Percentiles rank a stretch among this genome's conserved stretches.
phyloP scores from a whole-genome alignment of 2,329 filamentous ascomycete genomes.

The Apiospora hydei region DNA sequence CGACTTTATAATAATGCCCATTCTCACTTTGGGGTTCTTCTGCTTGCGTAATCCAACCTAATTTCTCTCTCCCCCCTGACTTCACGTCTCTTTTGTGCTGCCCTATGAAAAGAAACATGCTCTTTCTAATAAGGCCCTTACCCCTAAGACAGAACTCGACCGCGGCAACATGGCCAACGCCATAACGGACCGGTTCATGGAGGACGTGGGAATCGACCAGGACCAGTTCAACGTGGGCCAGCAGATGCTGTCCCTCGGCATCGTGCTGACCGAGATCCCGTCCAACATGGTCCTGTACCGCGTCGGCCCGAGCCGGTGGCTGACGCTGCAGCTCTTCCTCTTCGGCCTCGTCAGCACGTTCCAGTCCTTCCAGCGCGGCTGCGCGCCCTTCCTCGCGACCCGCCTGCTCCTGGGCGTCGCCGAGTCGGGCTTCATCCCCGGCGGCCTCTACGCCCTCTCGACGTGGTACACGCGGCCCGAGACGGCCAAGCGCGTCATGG shows the following conservation, averaged over 20 bases:
- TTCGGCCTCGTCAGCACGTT: slow-evolving; percentile 56
- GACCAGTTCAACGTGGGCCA: slow-evolving; percentile 61
- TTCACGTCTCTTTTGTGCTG: background rate
- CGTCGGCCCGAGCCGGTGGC: slow-evolving; percentile 56
- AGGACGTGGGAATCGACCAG: slow-evolving; percentile 58
- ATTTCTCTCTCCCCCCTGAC: slow-evolving; percentile 16
- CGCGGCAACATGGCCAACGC: slow-evolving; percentile 50
- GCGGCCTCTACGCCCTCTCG: slow-evolving; percentile 55
- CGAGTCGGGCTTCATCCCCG: slow-evolving; percentile 59
- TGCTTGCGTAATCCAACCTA: slow-evolving; percentile 28
- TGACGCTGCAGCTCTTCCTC: slow-evolving; percentile 54
- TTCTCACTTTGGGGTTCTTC: slow-evolving; percentile 26
- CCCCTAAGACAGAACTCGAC: slow-evolving; percentile 38
- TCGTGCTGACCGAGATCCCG: slow-evolving; percentile 58
- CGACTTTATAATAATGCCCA: slow-evolving; percentile 25
- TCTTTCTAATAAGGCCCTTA: background rate
- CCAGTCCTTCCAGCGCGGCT: slow-evolving; percentile 50
- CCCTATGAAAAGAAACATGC: background rate
- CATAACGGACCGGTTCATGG: slow-evolving; percentile 55
- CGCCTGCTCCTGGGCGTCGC: slow-evolving; percentile 52
- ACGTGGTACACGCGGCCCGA: slow-evolving; percentile 55
- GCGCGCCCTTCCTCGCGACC: slow-evolving; percentile 51
- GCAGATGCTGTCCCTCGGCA: slow-evolving; percentile 57
- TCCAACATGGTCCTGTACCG: slow-evolving; percentile 52
- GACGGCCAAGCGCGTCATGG: slow-evolving; percentile 52